phyloP scores from a whole-genome alignment of 139 green algal genomes.

The Picochlorum sp. region DNA sequence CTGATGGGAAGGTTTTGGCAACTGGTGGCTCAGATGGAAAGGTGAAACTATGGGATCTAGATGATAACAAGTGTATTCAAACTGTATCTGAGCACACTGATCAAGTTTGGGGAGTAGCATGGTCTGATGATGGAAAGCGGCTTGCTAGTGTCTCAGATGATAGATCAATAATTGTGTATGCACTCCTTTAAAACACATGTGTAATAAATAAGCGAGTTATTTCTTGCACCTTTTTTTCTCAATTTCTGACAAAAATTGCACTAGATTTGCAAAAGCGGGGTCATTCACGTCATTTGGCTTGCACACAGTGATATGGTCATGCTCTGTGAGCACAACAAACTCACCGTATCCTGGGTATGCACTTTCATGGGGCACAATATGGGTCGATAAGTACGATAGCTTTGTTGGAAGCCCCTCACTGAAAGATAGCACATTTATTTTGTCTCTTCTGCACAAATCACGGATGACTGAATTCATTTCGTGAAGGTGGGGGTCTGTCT shows the following conservation, averaged over 20 bases:
- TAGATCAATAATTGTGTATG: slow-evolving; percentile 46
- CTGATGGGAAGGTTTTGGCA: slow-evolving; percentile 53
- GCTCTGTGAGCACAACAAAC: slow-evolving; percentile 42
- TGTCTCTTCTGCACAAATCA: slow-evolving; percentile 25
- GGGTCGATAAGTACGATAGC: slow-evolving; percentile 42
- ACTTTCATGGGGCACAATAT: slow-evolving; percentile 55
- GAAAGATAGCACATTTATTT: slow-evolving; percentile 45
- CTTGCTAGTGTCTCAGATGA: slow-evolving; percentile 62
- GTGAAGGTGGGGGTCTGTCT: slow-evolving; percentile 54
- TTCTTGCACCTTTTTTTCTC: background rate
- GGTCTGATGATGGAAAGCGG: slow-evolving; percentile 40
- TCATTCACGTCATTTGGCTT: slow-evolving; percentile 42
- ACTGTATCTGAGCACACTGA: slow-evolving; percentile 29
- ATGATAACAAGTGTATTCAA: slow-evolving; percentile 48
- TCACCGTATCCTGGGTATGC: slow-evolving; percentile 65
- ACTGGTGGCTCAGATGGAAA: slow-evolving; percentile 66
- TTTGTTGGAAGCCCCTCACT: slow-evolving; percentile 50
- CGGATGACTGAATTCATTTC: slow-evolving; percentile 48
- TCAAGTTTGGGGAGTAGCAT: slow-evolving; percentile 71
- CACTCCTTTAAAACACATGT: slow-evolving; percentile 12
- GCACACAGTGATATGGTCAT: slow-evolving; percentile 72
- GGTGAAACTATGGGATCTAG: slow-evolving; percentile 82
- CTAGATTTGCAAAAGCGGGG: slow-evolving; percentile 20
- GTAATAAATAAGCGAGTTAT: slow-evolving; percentile 2
- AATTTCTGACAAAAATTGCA: slow-evolving; percentile 24